These are phyloP conservation scores for Leccinum pachyderme DNA, from an alignment of 1,284 basidiomycete genomes.

Conservation along the genomic window DNA sequence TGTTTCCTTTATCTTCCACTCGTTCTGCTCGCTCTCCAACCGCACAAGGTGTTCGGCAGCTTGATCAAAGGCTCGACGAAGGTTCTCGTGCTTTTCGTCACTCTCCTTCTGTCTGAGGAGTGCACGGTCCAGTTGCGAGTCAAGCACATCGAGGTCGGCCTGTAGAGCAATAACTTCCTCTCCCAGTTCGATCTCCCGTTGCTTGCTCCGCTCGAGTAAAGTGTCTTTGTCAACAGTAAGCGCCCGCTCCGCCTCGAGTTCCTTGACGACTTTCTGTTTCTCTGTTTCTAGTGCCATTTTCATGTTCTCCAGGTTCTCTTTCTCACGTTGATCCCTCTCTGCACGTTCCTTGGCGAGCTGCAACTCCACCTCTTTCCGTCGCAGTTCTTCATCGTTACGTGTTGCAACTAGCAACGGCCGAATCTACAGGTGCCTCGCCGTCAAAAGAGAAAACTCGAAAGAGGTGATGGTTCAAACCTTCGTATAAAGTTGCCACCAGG, in stretches of 20 bases:
- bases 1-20: conserved; percentile 61
- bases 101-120: conserved; percentile 73
- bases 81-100: conserved; percentile 73
- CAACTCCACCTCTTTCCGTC: conserved; percentile 86
- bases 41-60: conserved; percentile 82
- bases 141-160: conserved; percentile 80
- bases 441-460: conserved; percentile 1
- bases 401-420: conserved; percentile 93
- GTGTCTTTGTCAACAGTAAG: conserved; percentile 84
- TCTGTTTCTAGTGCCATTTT: conserved; percentile 80
- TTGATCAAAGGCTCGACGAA: conserved; percentile 74
- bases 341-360: conserved; percentile 80
- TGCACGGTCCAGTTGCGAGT: conserved; percentile 83
- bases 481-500: conserved; percentile 99
- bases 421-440: conserved; percentile 48
- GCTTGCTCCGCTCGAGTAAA: conserved; percentile 84
- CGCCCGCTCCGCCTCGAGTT: conserved; percentile 80
- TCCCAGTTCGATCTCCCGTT: conserved; percentile 79
- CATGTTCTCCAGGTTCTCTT: conserved; percentile 73
- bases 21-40: conserved; percentile 74
- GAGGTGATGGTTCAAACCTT: conserved; percentile 49
- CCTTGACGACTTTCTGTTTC: conserved; percentile 79
- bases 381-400: conserved; percentile 88
- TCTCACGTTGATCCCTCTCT: conserved; percentile 81
- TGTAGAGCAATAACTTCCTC: conserved; percentile 84